Conservation (phyloP, 2,329 filamentous ascomycete genomes). For the Bipolaris cookei region DNA sequence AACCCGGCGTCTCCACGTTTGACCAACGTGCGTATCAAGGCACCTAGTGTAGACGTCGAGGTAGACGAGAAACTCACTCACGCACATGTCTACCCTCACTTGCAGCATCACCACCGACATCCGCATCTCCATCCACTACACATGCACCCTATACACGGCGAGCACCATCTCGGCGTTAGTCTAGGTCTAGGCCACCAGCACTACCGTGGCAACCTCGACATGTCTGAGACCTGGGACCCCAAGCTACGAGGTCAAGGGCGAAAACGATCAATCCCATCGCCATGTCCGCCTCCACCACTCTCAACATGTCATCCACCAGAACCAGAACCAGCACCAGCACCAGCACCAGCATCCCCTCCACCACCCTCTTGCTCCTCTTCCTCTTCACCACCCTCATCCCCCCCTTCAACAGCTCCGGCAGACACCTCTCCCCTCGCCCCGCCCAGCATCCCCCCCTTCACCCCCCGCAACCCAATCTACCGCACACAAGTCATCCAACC, state of each 20-base stretch:
- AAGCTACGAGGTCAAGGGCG: slow-evolving; percentile 32
- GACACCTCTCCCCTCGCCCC: neutral
- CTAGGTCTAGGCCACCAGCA: slow-evolving; percentile 12
- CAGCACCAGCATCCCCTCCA: slow-evolving; percentile 14
- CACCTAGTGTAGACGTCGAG: slow-evolving; percentile 29
- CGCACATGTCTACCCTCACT: slow-evolving; percentile 26
- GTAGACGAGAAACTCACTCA: slow-evolving; percentile 28
- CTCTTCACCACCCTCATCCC: neutral
- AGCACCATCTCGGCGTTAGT: slow-evolving; percentile 12
- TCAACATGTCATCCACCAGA: slow-evolving; percentile 8
- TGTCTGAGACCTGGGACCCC: slow-evolving; percentile 3
- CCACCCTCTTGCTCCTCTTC: neutral
- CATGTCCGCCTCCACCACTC: slow-evolving; percentile 25
- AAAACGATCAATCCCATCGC: slow-evolving; percentile 20
- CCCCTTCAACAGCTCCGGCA: neutral
- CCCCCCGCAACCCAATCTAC: slow-evolving; percentile 33
- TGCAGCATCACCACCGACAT: slow-evolving; percentile 27
- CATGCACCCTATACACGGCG: slow-evolving; percentile 30
- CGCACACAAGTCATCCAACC: slow-evolving; percentile 38
- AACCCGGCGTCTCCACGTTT: slow-evolving; percentile 27
- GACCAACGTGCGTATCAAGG: slow-evolving; percentile 30
- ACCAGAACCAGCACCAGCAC: slow-evolving; percentile 1
- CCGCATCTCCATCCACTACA: slow-evolving; percentile 36
- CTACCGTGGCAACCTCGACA: slow-evolving; percentile 3
- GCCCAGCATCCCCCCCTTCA: neutral